Base-by-base conservation (phyloP, 331 rosid species). In the Acacia concinna region DNA sequence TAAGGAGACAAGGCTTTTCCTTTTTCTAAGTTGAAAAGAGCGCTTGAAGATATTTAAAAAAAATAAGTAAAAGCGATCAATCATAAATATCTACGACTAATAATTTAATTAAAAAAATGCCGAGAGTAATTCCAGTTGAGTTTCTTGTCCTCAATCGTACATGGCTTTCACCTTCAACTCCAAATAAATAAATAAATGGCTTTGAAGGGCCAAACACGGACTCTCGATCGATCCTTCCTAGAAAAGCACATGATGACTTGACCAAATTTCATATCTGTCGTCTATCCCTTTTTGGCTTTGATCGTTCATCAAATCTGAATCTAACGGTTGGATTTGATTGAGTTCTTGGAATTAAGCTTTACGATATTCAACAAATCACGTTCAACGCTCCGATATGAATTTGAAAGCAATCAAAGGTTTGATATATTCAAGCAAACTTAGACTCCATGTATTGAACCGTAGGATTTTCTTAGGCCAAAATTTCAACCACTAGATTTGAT, bases 181-280 rank as follows among this genome's bases (percentile, higher is more conserved):
- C 30, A 54, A 54, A 54, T 54, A 54, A 54, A 21, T 54, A 23
- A 10, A 21, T 21, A 38, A 20, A 5, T 21, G 18, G 32, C 51
- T 21, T 34, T 40, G 46, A 73, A 38, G 28, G n/a, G 41, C 81
- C 52, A 68, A 10, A 68, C 73, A 51, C 67, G 47, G 23, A 4
- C 20, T 11, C n/a, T n/a, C n/a, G n/a, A n/a, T n/a, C 25, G 83
- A 62, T 68, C 85, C 82, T 87, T 89, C 91, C 60, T n/a, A 68
- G 91, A 85, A n/a, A n/a, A 89, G 28, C 71, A 46, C 1, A 44
- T 71, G 40, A 12, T 70, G 40, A 12, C 18, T 56, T 79, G 86
- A 89, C 81, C 67, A 68, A 34, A 68, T 1, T 73, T 31, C 21
- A 30, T 15, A n/a, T n/a, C n/a, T n/a, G n/a, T n/a, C n/a, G 63